Percentiles rank a stretch among this genome's conserved stretches.
Conservation (phyloP, 2,329 filamentous ascomycete genomes). For the Penicillium sp. region DNA sequence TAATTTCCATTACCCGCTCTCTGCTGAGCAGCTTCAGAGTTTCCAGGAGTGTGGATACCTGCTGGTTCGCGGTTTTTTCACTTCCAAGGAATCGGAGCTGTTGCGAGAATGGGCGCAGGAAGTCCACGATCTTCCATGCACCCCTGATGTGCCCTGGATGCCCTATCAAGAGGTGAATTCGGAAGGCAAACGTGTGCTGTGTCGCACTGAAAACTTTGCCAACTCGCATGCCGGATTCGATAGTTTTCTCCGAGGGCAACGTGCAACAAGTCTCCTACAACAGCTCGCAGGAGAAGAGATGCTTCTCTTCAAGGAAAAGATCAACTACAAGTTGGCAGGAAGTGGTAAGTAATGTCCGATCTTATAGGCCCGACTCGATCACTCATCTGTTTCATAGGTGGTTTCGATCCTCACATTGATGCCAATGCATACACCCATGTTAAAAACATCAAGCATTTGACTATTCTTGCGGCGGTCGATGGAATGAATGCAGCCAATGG, state of each 20-base stretch:
- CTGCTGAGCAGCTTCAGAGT: no score
- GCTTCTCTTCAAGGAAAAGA: constrained; percentile 48
- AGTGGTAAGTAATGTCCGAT: constrained; percentile 28
- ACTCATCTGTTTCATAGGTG: constrained; percentile 23
- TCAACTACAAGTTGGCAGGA: constrained; percentile 46
- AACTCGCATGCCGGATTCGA: no score
- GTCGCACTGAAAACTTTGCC: no score
- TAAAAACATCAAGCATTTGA: constrained; percentile 40
- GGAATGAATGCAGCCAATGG: constrained; percentile 39
- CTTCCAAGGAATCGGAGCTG: no score
- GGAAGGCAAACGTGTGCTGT: no score
- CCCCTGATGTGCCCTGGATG: no score
- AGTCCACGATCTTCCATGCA: no score
- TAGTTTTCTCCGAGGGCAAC: no score
- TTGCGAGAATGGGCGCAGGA: no score
- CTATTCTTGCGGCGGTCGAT: constrained; percentile 43
- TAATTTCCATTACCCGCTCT: constrained; percentile 12
- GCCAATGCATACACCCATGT: constrained; percentile 46
- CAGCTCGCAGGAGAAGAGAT: constrained; percentile 42
- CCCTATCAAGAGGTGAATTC: no score
- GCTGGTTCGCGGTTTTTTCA: no score
- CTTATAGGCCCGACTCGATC: background rate
- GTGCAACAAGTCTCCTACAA: background rate
- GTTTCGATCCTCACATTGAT: constrained; percentile 45
- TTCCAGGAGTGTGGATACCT: no score